phyloP scores from a whole-genome alignment of 805 yeast genomes.

The Candida arabinofermentans region DNA sequence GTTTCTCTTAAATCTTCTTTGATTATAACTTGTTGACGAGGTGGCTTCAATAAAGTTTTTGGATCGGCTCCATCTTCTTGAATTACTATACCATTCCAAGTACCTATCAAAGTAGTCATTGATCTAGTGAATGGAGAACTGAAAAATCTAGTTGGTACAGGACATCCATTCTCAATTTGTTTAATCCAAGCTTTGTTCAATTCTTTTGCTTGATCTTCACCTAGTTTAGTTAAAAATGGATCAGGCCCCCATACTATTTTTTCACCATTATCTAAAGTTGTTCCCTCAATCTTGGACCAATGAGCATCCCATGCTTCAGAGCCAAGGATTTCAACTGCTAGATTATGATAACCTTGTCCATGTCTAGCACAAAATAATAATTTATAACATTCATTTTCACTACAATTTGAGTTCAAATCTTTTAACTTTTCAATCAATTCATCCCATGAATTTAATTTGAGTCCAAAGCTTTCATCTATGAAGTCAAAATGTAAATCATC shows the following conservation, averaged over 20 bases:
- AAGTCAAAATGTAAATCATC: conserved; percentile 46
- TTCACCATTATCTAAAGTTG: conserved; percentile 41
- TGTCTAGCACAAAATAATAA: conserved; percentile 57
- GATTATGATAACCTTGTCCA: conserved; percentile 68
- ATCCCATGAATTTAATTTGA: conserved; percentile 38
- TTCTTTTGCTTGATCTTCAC: conserved; percentile 51
- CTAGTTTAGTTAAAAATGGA: conserved; percentile 53
- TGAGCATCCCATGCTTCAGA: conserved; percentile 51
- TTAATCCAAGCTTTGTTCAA: conserved; percentile 40
- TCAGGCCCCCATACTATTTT: conserved; percentile 52
- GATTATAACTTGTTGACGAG: conserved; percentile 24
- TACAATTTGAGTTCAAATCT: conserved; percentile 33
- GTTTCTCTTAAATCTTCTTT: conserved; percentile 57
- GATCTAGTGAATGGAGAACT: conserved; percentile 65
- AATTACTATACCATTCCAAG: conserved; percentile 43
- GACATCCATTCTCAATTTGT: conserved; percentile 44
- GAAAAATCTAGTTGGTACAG: conserved; percentile 53
- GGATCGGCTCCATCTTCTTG: conserved; percentile 23
- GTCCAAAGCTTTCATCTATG: conserved; percentile 41
- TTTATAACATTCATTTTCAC: conserved; percentile 40
- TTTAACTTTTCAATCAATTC: conserved; percentile 31
- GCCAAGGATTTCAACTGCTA: conserved; percentile 52
- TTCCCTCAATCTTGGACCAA: conserved; percentile 47
- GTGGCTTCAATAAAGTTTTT: conserved; percentile 8
- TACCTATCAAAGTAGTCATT: conserved; percentile 48